Conservation (phyloP, 352 stramenopile genomes). For the Thalassiosira delicatula region DNA sequence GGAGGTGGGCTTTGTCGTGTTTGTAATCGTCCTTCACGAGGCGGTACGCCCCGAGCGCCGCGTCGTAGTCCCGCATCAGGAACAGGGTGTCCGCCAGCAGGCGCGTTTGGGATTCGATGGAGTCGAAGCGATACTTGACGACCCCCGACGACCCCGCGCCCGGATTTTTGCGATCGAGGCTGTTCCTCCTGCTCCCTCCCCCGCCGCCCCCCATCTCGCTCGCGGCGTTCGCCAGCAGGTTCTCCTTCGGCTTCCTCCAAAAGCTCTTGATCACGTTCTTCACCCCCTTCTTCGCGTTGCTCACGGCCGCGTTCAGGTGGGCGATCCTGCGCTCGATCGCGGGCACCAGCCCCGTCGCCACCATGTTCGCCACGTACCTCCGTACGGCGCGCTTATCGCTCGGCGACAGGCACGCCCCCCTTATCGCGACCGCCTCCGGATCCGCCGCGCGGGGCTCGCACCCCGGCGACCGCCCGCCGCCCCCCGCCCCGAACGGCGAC, state of each 20-base stretch:
- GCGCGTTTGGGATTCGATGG: conserved; percentile 82
- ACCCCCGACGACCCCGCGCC: too few species aligned
- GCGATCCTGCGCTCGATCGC: conserved; percentile 79
- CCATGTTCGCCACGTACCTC: conserved; percentile 73
- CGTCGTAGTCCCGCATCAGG: conserved; percentile 84
- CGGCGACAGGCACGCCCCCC: conserved; percentile 70
- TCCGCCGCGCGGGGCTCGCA: too few species aligned
- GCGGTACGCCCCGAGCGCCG: conserved; percentile 77
- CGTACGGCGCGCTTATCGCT: conserved; percentile 74
- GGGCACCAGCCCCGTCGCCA: conserved; percentile 71
- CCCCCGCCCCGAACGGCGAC: conserved; percentile 37
- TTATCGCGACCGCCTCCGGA: too few species aligned
- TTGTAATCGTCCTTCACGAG: conserved; percentile 87
- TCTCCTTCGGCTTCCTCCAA: conserved; percentile 78
- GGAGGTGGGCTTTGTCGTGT: conserved; percentile 76
- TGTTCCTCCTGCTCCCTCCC: neutral
- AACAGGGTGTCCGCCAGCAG: conserved; percentile 84
- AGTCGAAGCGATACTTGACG: conserved; percentile 75
- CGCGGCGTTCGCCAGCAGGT: conserved; percentile 22
- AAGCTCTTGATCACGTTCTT: conserved; percentile 84
- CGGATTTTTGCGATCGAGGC: too few species aligned
- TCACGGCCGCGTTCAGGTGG: conserved; percentile 79
- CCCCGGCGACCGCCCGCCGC: too few species aligned
- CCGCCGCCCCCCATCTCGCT: too few species aligned
- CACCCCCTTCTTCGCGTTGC: conserved; percentile 82